phyloP scores from a whole-genome alignment of 192 early-diverging fungal genomes.

The Gaertneriomyces semiglobifer region DNA sequence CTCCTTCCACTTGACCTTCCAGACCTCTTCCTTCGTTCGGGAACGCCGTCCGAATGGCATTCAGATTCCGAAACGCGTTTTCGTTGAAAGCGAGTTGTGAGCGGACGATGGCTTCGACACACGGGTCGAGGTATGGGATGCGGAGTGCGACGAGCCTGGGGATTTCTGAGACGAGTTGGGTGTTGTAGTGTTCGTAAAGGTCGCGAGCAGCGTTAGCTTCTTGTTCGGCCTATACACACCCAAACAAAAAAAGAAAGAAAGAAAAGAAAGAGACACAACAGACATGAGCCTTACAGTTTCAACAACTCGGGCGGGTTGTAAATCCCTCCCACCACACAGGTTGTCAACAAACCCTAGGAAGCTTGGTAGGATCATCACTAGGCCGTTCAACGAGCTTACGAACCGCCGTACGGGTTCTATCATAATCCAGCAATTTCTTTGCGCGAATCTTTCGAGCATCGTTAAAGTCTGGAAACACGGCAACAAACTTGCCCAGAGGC shows the following conservation, averaged over 20 bases:
- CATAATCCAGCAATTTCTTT: slow-evolving; percentile 88
- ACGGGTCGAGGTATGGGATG: slow-evolving; percentile 89
- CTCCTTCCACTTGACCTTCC: slow-evolving; percentile 74
- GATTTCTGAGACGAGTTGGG: slow-evolving; percentile 75
- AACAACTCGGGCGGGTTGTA: too few relatives aligned
- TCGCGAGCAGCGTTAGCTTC: slow-evolving; percentile 71
- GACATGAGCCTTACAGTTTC: too few relatives aligned
- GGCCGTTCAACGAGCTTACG: slow-evolving; percentile 81
- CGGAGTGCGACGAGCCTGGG: slow-evolving; percentile 86
- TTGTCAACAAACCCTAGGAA: slow-evolving; percentile 52
- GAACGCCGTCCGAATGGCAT: slow-evolving; percentile 49
- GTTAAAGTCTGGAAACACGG: slow-evolving; percentile 89
- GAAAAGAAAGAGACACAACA: too few relatives aligned
- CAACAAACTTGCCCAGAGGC: slow-evolving; percentile 76
- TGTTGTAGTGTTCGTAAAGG: slow-evolving; percentile 79
- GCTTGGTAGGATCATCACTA: slow-evolving; percentile 61
- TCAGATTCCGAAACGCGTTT: slow-evolving; percentile 72
- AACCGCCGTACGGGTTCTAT: slow-evolving; percentile 66
- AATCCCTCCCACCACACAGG: too few relatives aligned
- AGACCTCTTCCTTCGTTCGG: slow-evolving; percentile 51
- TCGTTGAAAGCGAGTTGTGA: slow-evolving; percentile 89
- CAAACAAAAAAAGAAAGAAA: background rate
- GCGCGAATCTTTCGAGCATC: slow-evolving; percentile 86
- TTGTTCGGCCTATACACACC: slow-evolving; percentile 67
- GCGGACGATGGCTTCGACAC: slow-evolving; percentile 94